Conservation (phyloP, 2,329 filamentous ascomycete genomes). For the Orbilia quercus region DNA sequence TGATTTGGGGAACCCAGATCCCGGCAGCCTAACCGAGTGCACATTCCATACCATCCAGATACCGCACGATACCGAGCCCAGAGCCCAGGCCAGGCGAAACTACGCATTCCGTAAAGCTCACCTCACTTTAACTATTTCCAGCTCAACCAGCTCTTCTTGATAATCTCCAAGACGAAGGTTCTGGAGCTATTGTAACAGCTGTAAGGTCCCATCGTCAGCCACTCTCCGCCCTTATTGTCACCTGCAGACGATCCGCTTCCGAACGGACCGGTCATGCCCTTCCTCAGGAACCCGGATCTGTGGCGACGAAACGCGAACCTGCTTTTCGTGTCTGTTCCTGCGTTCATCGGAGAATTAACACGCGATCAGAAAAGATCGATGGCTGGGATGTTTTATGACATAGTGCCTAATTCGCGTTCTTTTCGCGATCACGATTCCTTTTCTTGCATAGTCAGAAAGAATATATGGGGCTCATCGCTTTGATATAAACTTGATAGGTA, state of each 20-base stretch:
- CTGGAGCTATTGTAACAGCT: background rate
- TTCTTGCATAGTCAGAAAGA: background rate
- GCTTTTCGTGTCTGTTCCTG: conserved; percentile 26
- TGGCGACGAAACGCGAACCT: conserved; percentile 14
- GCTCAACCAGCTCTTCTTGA: background rate
- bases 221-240: conserved; percentile 30
- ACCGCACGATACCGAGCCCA: background rate
- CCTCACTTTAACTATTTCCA: background rate
- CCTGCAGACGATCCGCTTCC: conserved; percentile 35
- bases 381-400: conserved; percentile 7
- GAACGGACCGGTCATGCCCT: conserved; percentile 15
- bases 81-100: background rate
- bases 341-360: conserved; percentile 29
- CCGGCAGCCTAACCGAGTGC: background rate
- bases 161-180: background rate
- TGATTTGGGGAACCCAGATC: conserved; percentile 14
- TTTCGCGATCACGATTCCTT: conserved; percentile 1
- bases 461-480: background rate
- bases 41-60: conserved; percentile 17
- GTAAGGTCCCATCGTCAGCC: conserved; percentile 18
- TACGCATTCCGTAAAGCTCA: conserved; percentile 2
- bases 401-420: background rate
- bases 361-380: conserved; percentile 22
- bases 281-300: conserved; percentile 36
- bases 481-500: background rate